Evolutionary conservation across 2,329 filamentous ascomycete species (phyloP).

Genomic region (Verticillium albo-atrum): DNA sequence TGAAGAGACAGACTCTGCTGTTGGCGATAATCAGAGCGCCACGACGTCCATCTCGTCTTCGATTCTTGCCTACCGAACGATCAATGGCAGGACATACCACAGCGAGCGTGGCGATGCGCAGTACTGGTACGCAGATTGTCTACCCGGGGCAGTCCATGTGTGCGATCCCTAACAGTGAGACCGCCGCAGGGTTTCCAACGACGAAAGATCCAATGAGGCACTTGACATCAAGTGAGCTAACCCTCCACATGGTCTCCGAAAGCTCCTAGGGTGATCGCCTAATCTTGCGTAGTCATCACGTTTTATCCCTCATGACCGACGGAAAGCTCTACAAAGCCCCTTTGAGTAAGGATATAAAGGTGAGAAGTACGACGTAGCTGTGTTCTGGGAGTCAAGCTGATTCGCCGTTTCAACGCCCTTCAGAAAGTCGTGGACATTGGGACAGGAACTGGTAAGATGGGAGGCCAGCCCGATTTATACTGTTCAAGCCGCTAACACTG

Average conservation of each 20-base stretch:
- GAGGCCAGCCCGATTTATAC: too few relatives aligned
- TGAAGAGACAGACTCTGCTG: constrained; percentile 8
- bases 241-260: too few relatives aligned
- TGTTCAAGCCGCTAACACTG: too few relatives aligned
- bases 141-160: too few relatives aligned
- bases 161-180: too few relatives aligned
- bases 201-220: constrained; percentile 23
- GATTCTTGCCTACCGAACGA: constrained; percentile 22
- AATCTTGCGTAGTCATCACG: constrained; percentile 15
- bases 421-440: constrained; percentile 14
- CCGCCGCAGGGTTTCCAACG: constrained; percentile 17
- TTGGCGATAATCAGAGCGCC: constrained; percentile 4
- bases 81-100: constrained; percentile 24
- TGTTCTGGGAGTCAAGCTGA: not conserved
- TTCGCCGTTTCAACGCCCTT: not conserved
- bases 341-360: constrained; percentile 20
- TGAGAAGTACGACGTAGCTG: constrained; percentile 11
- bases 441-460: constrained; percentile 12
- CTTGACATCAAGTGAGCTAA: constrained; percentile 19
- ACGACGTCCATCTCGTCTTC: constrained; percentile 15
- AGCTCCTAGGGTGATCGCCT: too few relatives aligned
- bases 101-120: constrained; percentile 18
- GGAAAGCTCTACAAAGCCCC: constrained; percentile 20
- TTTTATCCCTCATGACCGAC: constrained; percentile 15
- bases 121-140: constrained; percentile 15